Base-by-base conservation (phyloP, 2,329 filamentous ascomycete genomes). In the Ophiocordyceps robertsii region DNA sequence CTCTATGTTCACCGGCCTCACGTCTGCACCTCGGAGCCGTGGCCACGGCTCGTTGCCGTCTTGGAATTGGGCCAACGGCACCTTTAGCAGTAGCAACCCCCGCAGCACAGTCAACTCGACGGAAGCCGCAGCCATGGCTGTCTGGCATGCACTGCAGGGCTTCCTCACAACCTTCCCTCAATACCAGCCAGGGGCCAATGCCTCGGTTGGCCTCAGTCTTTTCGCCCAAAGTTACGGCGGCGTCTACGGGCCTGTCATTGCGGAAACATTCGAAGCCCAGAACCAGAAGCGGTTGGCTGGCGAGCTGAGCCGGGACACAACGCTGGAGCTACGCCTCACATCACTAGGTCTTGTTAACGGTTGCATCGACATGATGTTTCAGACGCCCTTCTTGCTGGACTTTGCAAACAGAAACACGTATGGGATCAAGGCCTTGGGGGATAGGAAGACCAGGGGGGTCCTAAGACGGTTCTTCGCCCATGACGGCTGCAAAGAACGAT, bases 181-280 rank as follows among this genome's bases (percentile, higher is more conserved):
- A 47, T 75, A 78, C 50, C 70, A 71, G 30, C 73, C 72, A 4
- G 64, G 69, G 5, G 56, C 58, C 30, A 64, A 66, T 47, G 61
- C 66, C 32, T 61, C 68, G 0, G 51, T 77, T n/a, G 74, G 74
- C 6, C 68, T 85, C 42, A 78, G 79, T 50, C 61, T 85, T 4
- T 84, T 82, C 47, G 71, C 78, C 1, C 80, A 86, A 56, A 81
- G 76, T 57, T 82, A 84, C 56, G 75, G 80, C 31, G 83, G 83
- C 12, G 73, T 77, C 44, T 87, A 84, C 51, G 82, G 77, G 0
- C 80, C 80, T 3, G 65, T 73, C 2, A 81, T 84, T 51, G 76
- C 77, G 11, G 64, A 66, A 17, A 59, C 67, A 19, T 74, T 70
- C 61, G 68, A 81, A 51, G 57, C 73, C 43, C 79, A 86, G 59